Percentiles rank a stretch among this genome's conserved stretches.
Evolutionary conservation across 2,329 filamentous ascomycete genomes (phyloP).

Genomic region (Epichloe amarillans): DNA sequence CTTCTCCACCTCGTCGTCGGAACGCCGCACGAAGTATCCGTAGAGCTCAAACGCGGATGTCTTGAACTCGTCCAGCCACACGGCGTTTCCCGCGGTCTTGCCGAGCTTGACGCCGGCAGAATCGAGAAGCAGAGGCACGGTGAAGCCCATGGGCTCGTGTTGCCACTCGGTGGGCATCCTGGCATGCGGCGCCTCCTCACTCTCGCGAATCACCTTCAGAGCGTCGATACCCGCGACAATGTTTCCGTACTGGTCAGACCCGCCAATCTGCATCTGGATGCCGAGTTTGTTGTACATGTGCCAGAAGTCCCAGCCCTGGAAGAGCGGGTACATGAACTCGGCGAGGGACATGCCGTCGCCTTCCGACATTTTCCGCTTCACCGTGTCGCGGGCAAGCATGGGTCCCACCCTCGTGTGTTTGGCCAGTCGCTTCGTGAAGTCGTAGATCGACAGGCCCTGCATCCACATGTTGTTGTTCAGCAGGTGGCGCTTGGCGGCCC

Average conservation of each 20-base stretch:
- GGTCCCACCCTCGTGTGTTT: constrained; percentile 63
- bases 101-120: constrained; percentile 81
- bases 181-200: constrained; percentile 31
- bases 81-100: constrained; percentile 83
- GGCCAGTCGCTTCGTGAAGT: constrained; percentile 64
- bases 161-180: constrained; percentile 28
- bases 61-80: constrained; percentile 79
- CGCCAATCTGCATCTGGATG: constrained; percentile 80
- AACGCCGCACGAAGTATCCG: constrained; percentile 71
- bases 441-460: constrained; percentile 54
- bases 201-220: constrained; percentile 58
- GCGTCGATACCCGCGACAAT: constrained; percentile 82
- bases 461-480: constrained; percentile 81
- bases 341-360: constrained; percentile 89
- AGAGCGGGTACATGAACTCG: constrained; percentile 83
- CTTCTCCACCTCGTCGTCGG: constrained; percentile 68
- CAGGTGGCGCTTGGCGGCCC: constrained; percentile 53
- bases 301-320: constrained; percentile 98
- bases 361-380: constrained; percentile 70
- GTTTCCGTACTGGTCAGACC: constrained; percentile 93
- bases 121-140: constrained; percentile 79
- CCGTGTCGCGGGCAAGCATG: constrained; percentile 83
- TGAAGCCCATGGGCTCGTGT: constrained; percentile 66
- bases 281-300: constrained; percentile 55
- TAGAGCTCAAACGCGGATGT: constrained; percentile 80